Evolutionary conservation across 2,329 filamentous ascomycete species (phyloP).

Genomic region (Pseudogymnoascus sp.): DNA sequence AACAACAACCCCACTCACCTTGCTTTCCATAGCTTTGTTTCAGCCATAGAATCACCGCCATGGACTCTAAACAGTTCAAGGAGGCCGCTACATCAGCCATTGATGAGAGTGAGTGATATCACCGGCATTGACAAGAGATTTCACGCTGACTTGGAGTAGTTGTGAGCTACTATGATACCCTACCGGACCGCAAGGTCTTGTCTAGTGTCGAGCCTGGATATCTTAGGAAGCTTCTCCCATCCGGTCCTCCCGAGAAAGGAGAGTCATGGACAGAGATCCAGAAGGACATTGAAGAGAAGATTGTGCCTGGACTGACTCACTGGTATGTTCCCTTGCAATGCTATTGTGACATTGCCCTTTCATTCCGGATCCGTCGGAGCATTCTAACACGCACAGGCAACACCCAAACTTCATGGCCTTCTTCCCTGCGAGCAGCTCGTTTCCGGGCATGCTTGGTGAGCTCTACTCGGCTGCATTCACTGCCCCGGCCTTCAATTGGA

Average conservation of each 20-base stretch:
- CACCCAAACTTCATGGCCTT: constrained; percentile 94
- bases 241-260: constrained; percentile 54
- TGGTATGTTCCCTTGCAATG: constrained; percentile 44
- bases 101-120: constrained; percentile 66
- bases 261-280: constrained; percentile 76
- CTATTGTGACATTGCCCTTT: neutral
- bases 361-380: neutral
- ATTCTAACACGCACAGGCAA: constrained; percentile 44
- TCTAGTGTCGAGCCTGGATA: constrained; percentile 79
- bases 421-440: constrained; percentile 77
- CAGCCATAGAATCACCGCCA: constrained; percentile 30
- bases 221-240: constrained; percentile 69
- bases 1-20: neutral
- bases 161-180: constrained; percentile 72
- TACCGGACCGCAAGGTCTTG: constrained; percentile 64
- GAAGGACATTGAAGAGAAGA: constrained; percentile 74
- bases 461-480: constrained; percentile 86
- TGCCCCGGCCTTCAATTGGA: constrained; percentile 93
- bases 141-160: constrained; percentile 45
- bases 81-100: constrained; percentile 69
- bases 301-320: constrained; percentile 87
- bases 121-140: neutral
- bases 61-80: constrained; percentile 76
- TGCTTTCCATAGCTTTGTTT: neutral
- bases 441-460: constrained; percentile 81